Base-by-base conservation (phyloP, 2,329 filamentous ascomycete species). In the Xylariaceae sp. region DNA sequence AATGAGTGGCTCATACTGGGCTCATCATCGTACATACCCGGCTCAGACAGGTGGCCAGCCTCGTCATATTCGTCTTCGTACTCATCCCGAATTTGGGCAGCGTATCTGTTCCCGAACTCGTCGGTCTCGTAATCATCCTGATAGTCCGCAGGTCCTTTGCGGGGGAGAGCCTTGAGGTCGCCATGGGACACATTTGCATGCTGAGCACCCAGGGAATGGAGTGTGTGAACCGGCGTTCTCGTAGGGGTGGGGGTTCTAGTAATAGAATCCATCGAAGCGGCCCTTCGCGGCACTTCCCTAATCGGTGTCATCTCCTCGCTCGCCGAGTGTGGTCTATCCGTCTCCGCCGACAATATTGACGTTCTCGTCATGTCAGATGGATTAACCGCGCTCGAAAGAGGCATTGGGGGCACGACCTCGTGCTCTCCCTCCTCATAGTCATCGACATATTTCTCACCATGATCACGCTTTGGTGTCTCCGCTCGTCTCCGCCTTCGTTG, bases 341-440 rank as follows among this genome's bases (percentile, higher is more conserved):
- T 90, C 23, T 89, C 87, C 26, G 90, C 89, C 4, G 93, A 95
- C 18, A 95, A 75, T 51, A 98, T 90, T 0, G 93, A 97, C 16
- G 89, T 89, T 65, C 93, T 83, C 0, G 93, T 98, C 52, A 97
- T 74, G 49, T 97, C 93, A 0, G 93, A 96, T 42, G 89, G 85
- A 62, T 90, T 89, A 54, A 96, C 84, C 53, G 91, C 90, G 73
- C 93, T 96, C 73, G 89, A 88, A 60, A 96, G 81, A 2, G 93
- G 93, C 88, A 97, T 91, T 5, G 90, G 90, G 6, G 92, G 89
- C 4, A 75, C 73, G 9, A 90, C 83, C 47, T 86, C 78, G 49
- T 85, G 81, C 56, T 83, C 77, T 2, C 64, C 68, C 23, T 82
- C 78, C 5, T 82, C 82, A 40, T 80, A 79, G 10, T 81, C 80